Evolutionary conservation across 2,329 filamentous ascomycete species (phyloP).

Genomic region (Huntiella savannae): DNA sequence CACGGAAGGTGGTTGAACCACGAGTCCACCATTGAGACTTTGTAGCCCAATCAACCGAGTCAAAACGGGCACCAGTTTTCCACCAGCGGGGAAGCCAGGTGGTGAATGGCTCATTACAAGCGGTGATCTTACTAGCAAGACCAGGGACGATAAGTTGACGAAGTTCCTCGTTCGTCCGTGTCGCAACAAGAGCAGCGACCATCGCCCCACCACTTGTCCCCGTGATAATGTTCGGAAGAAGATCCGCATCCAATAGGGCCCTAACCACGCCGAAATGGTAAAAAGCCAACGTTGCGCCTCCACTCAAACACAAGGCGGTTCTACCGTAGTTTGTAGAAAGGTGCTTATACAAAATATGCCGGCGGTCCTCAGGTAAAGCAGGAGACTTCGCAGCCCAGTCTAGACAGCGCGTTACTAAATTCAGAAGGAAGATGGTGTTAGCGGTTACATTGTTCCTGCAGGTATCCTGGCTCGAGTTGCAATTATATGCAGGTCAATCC

Average conservation of each 20-base stretch:
- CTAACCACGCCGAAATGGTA: conserved; percentile 91
- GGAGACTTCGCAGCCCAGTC: conserved; percentile 9
- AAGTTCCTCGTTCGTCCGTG: conserved; percentile 79
- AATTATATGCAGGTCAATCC: conserved; percentile 7
- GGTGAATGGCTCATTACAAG: conserved; percentile 58
- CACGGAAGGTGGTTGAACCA: conserved; percentile 82
- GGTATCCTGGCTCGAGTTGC: neutral
- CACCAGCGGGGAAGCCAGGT: conserved; percentile 77
- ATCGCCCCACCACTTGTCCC: conserved; percentile 89
- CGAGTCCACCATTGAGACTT: conserved; percentile 76
- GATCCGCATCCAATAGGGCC: conserved; percentile 66
- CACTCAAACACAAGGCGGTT: conserved; percentile 80
- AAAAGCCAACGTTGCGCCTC: conserved; percentile 86
- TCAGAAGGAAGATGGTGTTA: neutral
- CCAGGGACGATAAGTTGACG: conserved; percentile 70
- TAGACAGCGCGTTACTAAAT: conserved; percentile 9
- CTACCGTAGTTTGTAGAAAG: conserved; percentile 80
- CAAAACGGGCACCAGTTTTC: conserved; percentile 81
- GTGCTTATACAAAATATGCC: conserved; percentile 55
- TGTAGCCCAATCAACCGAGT: conserved; percentile 77
- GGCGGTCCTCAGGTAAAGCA: conserved; percentile 6
- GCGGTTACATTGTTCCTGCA: neutral
- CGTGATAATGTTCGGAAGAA: conserved; percentile 85
- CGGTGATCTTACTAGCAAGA: conserved; percentile 66
- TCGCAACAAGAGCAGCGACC: conserved; percentile 71